These are phyloP conservation scores for Eucalyptus cloeziana DNA, from an alignment of 345 rosid species.

Conservation along the genomic window DNA sequence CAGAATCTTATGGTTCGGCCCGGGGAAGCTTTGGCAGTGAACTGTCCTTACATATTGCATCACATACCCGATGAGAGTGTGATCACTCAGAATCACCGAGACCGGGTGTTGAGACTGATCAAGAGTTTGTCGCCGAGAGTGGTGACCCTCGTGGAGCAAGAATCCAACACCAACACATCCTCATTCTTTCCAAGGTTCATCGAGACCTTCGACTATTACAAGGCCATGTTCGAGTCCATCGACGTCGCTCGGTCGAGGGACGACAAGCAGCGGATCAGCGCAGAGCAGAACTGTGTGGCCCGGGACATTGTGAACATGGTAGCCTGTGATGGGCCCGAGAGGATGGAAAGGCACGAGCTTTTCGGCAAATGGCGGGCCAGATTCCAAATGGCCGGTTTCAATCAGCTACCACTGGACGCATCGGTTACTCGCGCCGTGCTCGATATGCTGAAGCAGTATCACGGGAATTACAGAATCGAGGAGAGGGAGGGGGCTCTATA, in stretches of 20 bases:
- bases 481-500: neutral
- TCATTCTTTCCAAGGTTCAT: neutral
- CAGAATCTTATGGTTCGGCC: neutral
- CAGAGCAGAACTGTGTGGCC: constrained; percentile 1
- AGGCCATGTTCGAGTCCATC: neutral
- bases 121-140: neutral
- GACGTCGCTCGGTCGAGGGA: neutral
- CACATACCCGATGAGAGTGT: constrained; percentile 4
- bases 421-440: neutral
- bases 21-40: neutral
- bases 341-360: neutral
- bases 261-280: neutral
- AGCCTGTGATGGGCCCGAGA: neutral
- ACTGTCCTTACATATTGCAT: neutral
- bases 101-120: neutral
- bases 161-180: constrained; percentile 3
- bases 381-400: neutral
- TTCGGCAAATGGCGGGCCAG: neutral
- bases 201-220: neutral
- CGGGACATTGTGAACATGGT: constrained; percentile 2
- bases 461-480: neutral
- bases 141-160: constrained; percentile 1
- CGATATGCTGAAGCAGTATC: neutral
- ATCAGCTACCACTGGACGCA: neutral
- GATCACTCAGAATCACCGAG: constrained; percentile 1